Evolutionary conservation across 2,329 filamentous ascomycete species (phyloP).

Genomic region (Proliferodiscus dingleyae): DNA sequence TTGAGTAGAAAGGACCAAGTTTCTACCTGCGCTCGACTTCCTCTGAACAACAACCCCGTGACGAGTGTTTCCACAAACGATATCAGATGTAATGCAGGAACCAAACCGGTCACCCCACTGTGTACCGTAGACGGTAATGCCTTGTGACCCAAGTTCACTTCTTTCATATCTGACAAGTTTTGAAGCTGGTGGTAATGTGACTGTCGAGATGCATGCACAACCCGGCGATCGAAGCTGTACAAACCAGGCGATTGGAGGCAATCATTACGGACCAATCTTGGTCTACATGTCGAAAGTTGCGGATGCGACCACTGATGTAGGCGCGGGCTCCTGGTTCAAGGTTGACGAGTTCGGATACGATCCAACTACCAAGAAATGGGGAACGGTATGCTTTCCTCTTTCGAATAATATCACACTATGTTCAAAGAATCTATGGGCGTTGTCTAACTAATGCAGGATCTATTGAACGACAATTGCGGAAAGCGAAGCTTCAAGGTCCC

Average conservation of each 20-base stretch:
- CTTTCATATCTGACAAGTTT: not conserved
- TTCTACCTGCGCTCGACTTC: slow-evolving; percentile 44
- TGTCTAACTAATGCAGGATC: slow-evolving; percentile 2
- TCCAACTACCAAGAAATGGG: slow-evolving; percentile 7
- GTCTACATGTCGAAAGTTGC: slow-evolving; percentile 47
- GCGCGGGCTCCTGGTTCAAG: slow-evolving; percentile 47
- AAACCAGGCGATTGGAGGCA: slow-evolving; percentile 48
- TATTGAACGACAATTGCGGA: slow-evolving; percentile 36
- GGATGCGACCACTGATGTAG: slow-evolving; percentile 42
- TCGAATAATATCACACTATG: not conserved
- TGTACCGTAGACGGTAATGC: slow-evolving; percentile 15
- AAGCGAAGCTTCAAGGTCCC: slow-evolving; percentile 48
- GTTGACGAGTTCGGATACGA: slow-evolving; percentile 29
- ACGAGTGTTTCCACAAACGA: slow-evolving; percentile 43
- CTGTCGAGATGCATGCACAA: slow-evolving; percentile 55
- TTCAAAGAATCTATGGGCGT: not conserved
- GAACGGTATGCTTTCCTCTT: slow-evolving; percentile 3
- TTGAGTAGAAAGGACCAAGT: slow-evolving; percentile 35
- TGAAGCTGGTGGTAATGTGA: slow-evolving; percentile 40
- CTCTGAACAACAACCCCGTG: slow-evolving; percentile 47
- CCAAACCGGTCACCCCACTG: slow-evolving; percentile 32
- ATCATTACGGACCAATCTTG: slow-evolving; percentile 50
- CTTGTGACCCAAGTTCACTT: not conserved
- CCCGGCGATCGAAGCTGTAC: slow-evolving; percentile 41
- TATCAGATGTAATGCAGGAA: slow-evolving; percentile 45